Base-by-base conservation (phyloP, 2,329 filamentous ascomycete species). In the Pseudogymnoascus sp. region DNA sequence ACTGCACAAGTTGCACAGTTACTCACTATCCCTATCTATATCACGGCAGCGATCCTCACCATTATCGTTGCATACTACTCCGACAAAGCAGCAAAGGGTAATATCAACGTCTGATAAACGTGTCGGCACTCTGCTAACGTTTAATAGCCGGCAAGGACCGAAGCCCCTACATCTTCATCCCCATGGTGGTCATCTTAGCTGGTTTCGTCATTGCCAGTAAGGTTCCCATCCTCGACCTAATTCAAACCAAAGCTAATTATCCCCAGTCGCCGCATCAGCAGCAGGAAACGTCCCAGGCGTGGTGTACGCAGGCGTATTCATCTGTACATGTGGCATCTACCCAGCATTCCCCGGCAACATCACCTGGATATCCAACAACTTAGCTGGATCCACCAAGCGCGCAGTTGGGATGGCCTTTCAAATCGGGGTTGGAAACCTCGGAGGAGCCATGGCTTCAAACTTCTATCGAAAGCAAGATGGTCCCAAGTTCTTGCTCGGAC, bases 361-460 rank as follows among this genome's bases (percentile, higher is more conserved):
- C 41, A 83, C 82, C 66, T 86, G 83, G 70, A 79, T 86, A 28
- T 76, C 78, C 1, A 81, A 79, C 63, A 84, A 85, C 60, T 78
- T 85, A 0, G 76, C 76, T 1, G 83, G 84, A 0, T 78, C 84
- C 9, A 76, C 76, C 61, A 79, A 79, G 64, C 77, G 85, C 3
- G 80, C 80, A 8, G 81, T 79, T 0, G 85, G 84, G 1, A 87
- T 87, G 80, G 85, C 84, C 0, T 73, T 88, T 6, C 82, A 85
- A 38, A 86, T 88, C 58, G 82, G 81, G 0, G 66, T 84, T 11
- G 85, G 84, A 0, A 87, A 87, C 60, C 70, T 82, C 2, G 80
- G 78, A 11, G 80, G 80, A 1, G 86, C 85, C 1, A 87, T 89
- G 81, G 84, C 86, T 0, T 86, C 84, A 5, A 89, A 90, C 67